phyloP scores from a whole-genome alignment of 2,329 filamentous ascomycete genomes.

The Claviceps africana region DNA sequence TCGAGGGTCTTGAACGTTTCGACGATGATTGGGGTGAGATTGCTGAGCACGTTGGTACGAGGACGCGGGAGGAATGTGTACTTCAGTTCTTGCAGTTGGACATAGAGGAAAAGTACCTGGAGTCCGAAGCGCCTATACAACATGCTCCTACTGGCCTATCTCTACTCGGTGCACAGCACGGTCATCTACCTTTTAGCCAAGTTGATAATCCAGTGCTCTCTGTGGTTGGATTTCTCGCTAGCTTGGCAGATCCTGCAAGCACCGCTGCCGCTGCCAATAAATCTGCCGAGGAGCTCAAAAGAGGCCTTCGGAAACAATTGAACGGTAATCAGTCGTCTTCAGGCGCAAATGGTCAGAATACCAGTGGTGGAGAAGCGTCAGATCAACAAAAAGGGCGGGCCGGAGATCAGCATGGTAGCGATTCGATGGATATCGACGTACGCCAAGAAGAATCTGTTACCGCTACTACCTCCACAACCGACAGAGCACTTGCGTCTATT shows the following conservation, averaged over 20 bases:
- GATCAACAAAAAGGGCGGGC: background rate
- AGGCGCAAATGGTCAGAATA: slow-evolving; percentile 45
- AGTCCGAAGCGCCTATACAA: slow-evolving; percentile 47
- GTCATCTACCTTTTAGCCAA: slow-evolving; percentile 78
- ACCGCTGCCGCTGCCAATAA: slow-evolving; percentile 83
- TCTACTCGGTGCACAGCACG: slow-evolving; percentile 58
- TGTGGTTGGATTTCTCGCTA: slow-evolving; percentile 85
- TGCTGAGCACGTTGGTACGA: slow-evolving; percentile 78
- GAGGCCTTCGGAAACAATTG: slow-evolving; percentile 63
- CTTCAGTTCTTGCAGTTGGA: slow-evolving; percentile 92
- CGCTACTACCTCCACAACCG: slow-evolving; percentile 34
- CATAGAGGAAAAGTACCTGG: slow-evolving; percentile 93
- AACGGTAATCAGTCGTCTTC: slow-evolving; percentile 37
- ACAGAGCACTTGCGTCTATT: slow-evolving; percentile 51
- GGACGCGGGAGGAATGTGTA: slow-evolving; percentile 90
- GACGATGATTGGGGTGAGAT: slow-evolving; percentile 95
- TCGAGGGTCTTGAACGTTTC: slow-evolving; percentile 83
- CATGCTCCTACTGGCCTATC: slow-evolving; percentile 43
- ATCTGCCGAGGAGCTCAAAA: slow-evolving; percentile 74
- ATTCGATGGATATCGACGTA: slow-evolving; percentile 52
- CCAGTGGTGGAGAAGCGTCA: slow-evolving; percentile 18
- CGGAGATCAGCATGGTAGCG: slow-evolving; percentile 24
- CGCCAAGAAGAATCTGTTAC: slow-evolving; percentile 36
- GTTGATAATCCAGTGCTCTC: slow-evolving; percentile 95
- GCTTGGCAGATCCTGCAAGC: slow-evolving; percentile 76